phyloP scores from a whole-genome alignment of 176 grass and related monocot genomes.

The Oryza officinalis region DNA sequence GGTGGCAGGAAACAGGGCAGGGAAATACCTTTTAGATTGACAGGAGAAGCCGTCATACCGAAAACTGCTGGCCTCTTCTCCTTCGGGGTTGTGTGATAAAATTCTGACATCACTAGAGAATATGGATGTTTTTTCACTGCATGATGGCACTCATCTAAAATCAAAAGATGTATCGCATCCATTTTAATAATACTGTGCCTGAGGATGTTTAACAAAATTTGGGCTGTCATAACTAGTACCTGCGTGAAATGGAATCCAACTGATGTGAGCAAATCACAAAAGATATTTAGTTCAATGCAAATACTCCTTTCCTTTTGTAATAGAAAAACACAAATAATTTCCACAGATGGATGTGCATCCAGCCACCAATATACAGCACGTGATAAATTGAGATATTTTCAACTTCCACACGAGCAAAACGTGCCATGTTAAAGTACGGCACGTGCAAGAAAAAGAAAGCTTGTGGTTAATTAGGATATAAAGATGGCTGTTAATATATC shows the following conservation, averaged over 20 bases:
- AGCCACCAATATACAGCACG: background rate
- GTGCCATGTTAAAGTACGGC: slow-evolving; percentile 10
- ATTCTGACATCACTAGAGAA: slow-evolving; percentile 99
- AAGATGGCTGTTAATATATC: background rate
- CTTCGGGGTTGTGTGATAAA: slow-evolving; percentile 93
- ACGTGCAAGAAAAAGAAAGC: background rate
- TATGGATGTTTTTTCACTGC: slow-evolving; percentile 99
- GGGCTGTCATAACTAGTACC: slow-evolving; percentile 99
- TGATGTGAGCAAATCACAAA: slow-evolving; percentile 32
- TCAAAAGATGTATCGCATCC: slow-evolving; percentile 97
- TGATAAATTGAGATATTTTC: background rate
- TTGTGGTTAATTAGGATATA: background rate
- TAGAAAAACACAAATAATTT: background rate
- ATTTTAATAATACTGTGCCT: slow-evolving; percentile 99
- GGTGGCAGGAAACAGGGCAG: slow-evolving; percentile 23
- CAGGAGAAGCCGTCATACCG: slow-evolving; percentile 99
- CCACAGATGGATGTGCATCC: background rate
- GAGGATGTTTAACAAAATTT: slow-evolving; percentile 99
- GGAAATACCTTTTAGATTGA: slow-evolving; percentile 92
- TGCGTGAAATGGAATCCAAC: slow-evolving; percentile 52
- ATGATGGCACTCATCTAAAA: slow-evolving; percentile 99
- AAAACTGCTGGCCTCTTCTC: slow-evolving; percentile 92
- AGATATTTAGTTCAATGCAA: background rate
- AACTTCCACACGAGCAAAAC: background rate
- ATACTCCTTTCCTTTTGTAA: slow-evolving; percentile 1